These are phyloP conservation scores for Parathielavia hyrcaniae DNA, from an alignment of 495 filamentous ascomycete species.

Conservation along the genomic window DNA sequence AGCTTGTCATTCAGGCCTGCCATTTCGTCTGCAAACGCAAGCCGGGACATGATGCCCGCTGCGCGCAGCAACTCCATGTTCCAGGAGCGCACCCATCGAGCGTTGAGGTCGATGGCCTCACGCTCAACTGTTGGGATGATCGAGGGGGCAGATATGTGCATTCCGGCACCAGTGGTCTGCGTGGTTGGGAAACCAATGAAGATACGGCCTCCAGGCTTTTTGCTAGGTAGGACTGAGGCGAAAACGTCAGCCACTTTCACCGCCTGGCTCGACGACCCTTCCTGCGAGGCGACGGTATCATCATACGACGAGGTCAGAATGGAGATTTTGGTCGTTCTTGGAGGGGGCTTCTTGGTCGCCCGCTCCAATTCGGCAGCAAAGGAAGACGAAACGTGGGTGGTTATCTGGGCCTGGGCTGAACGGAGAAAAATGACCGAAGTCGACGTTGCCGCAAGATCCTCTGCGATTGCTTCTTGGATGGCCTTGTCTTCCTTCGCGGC, in stretches of 20 bases:
- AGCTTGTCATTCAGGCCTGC: slow-evolving; percentile 57
- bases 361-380: slow-evolving; percentile 86
- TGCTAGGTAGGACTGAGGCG: slow-evolving; percentile 79
- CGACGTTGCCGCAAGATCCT: slow-evolving; percentile 59
- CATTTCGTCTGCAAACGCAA: slow-evolving; percentile 86
- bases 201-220: slow-evolving; percentile 68
- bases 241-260: slow-evolving; percentile 69
- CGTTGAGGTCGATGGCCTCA: slow-evolving; percentile 94
- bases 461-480: slow-evolving; percentile 50
- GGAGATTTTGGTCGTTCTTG: slow-evolving; percentile 73
- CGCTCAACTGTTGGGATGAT: slow-evolving; percentile 98
- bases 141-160: slow-evolving; percentile 96
- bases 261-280: slow-evolving; percentile 37
- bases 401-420: slow-evolving; percentile 75
- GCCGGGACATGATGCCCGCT: slow-evolving; percentile 80
- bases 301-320: slow-evolving; percentile 88
- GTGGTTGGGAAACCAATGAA: slow-evolving; percentile 98
- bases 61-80: slow-evolving; percentile 92
- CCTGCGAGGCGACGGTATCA: slow-evolving; percentile 60
- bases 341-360: slow-evolving; percentile 94
- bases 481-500: slow-evolving; percentile 48
- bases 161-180: slow-evolving; percentile 89
- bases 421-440: slow-evolving; percentile 79
- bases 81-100: slow-evolving; percentile 87
- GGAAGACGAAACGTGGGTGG: slow-evolving; percentile 56